Base-by-base conservation (phyloP, 371 early-diverging fungal genomes). In the Parasitella parasitica region DNA sequence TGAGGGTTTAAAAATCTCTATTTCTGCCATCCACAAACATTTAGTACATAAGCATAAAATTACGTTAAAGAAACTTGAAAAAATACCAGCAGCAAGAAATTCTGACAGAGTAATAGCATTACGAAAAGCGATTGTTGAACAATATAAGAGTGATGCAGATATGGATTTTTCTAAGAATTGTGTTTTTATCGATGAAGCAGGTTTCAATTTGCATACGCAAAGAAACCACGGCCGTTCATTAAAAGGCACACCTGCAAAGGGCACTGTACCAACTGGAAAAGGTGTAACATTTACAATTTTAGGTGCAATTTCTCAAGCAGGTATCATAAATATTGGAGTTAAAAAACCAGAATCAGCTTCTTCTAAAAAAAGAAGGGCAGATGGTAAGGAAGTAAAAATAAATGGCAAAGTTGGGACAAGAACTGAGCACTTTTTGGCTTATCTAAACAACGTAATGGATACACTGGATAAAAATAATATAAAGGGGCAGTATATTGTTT, bases 21-120 rank as follows among this genome's bases (percentile, higher is more conserved):
- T 57, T 63, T 63, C 57, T 57, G 63, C 63, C 57, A 51, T 63
- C 43, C 64, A 57, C 51, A 63, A 32, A 56, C 64, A 63, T 63
- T 63, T 63, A 52, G 64, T 63, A 63, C 64, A 57, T 63, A 53
- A 63, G 53, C 64, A 63, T 63, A 63, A 57, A 32, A 63, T 63
- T 57, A 63, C 64, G 57, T 63, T 63, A 52, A 62, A 62, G 51
- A 62, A 63, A 53, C 53, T 63, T 57, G 57, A 57, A 52, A 63
- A 63, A 49, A 63, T 63, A 63, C 64, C 64, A 57, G 64, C 64
- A 63, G 57, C 64, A 49, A 63, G 57, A 57, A 63, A 63, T 63
- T 57, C 53, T 53, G 52, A 63, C 57, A 63, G 64, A 63, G 57
- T 57, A 57, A 63, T 57, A 57, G 63, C 51, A 56, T 63, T 63